These are phyloP conservation scores for Saturnispora kantuleensis DNA, from an alignment of 805 yeast genomes.

Conservation along the genomic window DNA sequence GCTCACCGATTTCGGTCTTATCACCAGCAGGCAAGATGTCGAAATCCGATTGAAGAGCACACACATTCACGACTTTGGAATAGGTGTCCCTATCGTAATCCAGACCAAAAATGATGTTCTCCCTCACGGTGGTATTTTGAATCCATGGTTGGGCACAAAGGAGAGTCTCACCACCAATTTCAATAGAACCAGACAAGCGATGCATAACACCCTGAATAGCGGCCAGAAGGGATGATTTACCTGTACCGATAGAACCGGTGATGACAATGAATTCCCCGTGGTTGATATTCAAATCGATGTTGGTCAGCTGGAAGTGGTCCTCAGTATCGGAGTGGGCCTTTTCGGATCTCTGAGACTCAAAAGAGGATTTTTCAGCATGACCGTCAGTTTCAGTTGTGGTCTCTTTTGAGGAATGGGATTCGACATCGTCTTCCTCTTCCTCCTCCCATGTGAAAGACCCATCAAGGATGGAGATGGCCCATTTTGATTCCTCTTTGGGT, in stretches of 20 bases:
- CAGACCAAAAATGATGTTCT: slow-evolving; percentile 61
- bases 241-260: slow-evolving; percentile 75
- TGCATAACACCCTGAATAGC: slow-evolving; percentile 66
- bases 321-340: neutral
- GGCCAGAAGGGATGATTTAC: slow-evolving; percentile 62
- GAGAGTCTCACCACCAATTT: slow-evolving; percentile 42
- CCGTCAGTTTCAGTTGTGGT: neutral
- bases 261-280: slow-evolving; percentile 64
- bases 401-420: neutral
- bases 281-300: slow-evolving; percentile 43
- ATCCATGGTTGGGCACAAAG: slow-evolving; percentile 62
- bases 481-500: slow-evolving; percentile 9
- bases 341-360: neutral
- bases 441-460: slow-evolving; percentile 57
- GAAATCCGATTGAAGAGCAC: slow-evolving; percentile 61
- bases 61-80: slow-evolving; percentile 44
- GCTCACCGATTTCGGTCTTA: slow-evolving; percentile 70
- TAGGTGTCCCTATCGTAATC: slow-evolving; percentile 40
- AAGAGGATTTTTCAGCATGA: neutral
- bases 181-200: slow-evolving; percentile 39
- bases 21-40: slow-evolving; percentile 67
- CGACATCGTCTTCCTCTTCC: neutral
- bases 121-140: slow-evolving; percentile 72
- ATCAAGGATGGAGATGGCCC: slow-evolving; percentile 38
- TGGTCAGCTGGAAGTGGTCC: slow-evolving; percentile 28